Evolutionary conservation across 441 rosid genomes (phyloP), one percentile per base, ranked within the genome.

Genomic region (Aleurites moluccanus): DNA sequence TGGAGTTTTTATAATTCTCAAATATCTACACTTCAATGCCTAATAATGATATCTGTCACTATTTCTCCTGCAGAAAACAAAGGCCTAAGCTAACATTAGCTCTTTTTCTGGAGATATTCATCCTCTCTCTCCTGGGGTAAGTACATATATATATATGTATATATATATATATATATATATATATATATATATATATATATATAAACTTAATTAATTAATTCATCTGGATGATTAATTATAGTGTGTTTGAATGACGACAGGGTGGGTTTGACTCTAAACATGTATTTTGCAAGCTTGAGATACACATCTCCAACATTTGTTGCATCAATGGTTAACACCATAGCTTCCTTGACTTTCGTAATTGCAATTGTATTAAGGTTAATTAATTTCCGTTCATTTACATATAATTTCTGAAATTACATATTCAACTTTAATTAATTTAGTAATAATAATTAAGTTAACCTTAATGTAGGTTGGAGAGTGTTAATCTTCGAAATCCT

Each of bases 241-340:
- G 33, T 69, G 42, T 30, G 38, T 50, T 63, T 23, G 44, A 55
- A 52, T 28, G 21, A 23, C 35, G 35, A 35, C 72, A 78, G 81
- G 75, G 81, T 74, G 70, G 70, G 72, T 53, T 78, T 81, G 35
- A 83, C 89, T 49, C 84, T 89, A 60, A 91, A 91, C 82, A 83
- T 88, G 92, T 87, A 89, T 75, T 91, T 85, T 62, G 87, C 83
- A 61, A 88, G 93, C 85, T 63, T 91, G 82, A 86, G 57, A 74
- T 85, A 78, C 78, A 89, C 96, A 0, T 89, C 96, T 64, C 88
- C 96, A n/a, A 83, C 90, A 5, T 91, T 91, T 68, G 69, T 89
- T 55, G 79, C 93, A 25, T 82, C 92, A 1, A 71, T 87, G 76
- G 78, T 82, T 64, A 91, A 86, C 78, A 89, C 90, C 35, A 73